These are phyloP conservation scores for Papiliotrema nemorosa DNA, from an alignment of 1,284 basidiomycete species.

Conservation along the genomic window DNA sequence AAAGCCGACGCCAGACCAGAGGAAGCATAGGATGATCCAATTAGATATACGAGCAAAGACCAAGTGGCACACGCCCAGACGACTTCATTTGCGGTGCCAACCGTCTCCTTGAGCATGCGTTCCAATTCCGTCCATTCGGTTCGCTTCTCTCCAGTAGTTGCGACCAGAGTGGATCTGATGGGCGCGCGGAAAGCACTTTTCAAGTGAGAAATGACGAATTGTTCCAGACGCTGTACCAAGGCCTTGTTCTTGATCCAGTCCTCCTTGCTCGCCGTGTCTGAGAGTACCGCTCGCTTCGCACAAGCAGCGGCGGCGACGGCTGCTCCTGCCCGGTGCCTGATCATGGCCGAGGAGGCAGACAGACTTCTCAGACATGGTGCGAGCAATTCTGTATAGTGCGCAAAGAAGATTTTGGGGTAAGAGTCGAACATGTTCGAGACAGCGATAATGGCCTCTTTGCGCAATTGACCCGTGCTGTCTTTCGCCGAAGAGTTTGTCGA, in stretches of 20 bases:
- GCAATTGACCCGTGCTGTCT: constrained; percentile 23
- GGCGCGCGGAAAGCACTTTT: constrained; percentile 13
- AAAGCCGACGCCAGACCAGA: constrained; percentile 27
- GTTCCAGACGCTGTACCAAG: constrained; percentile 23
- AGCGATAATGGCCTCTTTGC: constrained; percentile 40
- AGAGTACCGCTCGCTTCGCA: constrained; percentile 24
- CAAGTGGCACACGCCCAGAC: constrained; percentile 47
- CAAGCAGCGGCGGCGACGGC: constrained; percentile 31
- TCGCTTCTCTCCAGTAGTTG: constrained; percentile 27
- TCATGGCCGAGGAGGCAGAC: constrained; percentile 10
- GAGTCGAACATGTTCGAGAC: constrained; percentile 33
- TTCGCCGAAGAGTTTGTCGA: constrained; percentile 8
- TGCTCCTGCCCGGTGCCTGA: constrained; percentile 28
- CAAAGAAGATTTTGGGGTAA: constrained; percentile 41
- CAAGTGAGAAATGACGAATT: constrained; percentile 27
- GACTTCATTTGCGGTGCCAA: constrained; percentile 30
- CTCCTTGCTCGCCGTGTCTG: constrained; percentile 15
- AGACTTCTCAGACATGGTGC: constrained; percentile 28
- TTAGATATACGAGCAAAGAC: constrained; percentile 40
- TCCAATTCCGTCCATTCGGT: constrained; percentile 36
- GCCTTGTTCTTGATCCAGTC: constrained; percentile 21
- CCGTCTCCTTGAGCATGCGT: constrained; percentile 28
- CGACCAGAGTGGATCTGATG: constrained; percentile 13
- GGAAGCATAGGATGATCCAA: constrained; percentile 40
- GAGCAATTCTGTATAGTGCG: constrained; percentile 33